Conservation (phyloP, 805 yeast species). For the Starmera pachycereana region DNA sequence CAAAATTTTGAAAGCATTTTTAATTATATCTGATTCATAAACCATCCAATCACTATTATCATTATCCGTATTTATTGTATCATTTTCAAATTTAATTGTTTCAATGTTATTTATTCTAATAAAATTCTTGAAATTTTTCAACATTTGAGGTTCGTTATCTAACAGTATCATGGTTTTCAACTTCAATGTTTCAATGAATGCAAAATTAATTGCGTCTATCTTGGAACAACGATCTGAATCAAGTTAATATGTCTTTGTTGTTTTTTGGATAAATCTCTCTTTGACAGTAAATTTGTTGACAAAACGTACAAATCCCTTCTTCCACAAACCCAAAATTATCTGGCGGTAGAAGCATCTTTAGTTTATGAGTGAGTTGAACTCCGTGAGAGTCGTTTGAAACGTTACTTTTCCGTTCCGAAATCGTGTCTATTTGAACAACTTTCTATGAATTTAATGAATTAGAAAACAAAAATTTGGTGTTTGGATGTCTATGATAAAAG, state of each 20-base stretch:
- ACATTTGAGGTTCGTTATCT: constrained; percentile 74
- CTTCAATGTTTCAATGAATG: constrained; percentile 66
- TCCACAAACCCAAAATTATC: constrained; percentile 89
- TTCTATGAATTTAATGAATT: too few species aligned
- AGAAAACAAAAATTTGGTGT: too few species aligned
- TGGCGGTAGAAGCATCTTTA: constrained; percentile 77
- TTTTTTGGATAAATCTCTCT: background rate
- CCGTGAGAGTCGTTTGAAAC: too few species aligned
- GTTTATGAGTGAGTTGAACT: too few species aligned
- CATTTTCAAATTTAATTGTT: constrained; percentile 27
- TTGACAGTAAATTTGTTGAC: too few species aligned
- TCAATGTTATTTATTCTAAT: constrained; percentile 47
- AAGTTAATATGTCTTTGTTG: background rate
- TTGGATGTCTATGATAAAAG: too few species aligned
- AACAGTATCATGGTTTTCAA: constrained; percentile 61
- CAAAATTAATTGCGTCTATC: constrained; percentile 63
- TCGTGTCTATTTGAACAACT: too few species aligned
- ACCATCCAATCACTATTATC: constrained; percentile 50
- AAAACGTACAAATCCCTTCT: constrained; percentile 49
- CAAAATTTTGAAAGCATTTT: constrained; percentile 53
- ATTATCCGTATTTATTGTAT: constrained; percentile 16
- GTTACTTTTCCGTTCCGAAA: too few species aligned
- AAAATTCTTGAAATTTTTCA: constrained; percentile 57
- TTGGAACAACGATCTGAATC: constrained; percentile 60
- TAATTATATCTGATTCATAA: constrained; percentile 53